Base-by-base conservation (phyloP, 2,329 filamentous ascomycete species). In the Pseudomassariella vexata region DNA sequence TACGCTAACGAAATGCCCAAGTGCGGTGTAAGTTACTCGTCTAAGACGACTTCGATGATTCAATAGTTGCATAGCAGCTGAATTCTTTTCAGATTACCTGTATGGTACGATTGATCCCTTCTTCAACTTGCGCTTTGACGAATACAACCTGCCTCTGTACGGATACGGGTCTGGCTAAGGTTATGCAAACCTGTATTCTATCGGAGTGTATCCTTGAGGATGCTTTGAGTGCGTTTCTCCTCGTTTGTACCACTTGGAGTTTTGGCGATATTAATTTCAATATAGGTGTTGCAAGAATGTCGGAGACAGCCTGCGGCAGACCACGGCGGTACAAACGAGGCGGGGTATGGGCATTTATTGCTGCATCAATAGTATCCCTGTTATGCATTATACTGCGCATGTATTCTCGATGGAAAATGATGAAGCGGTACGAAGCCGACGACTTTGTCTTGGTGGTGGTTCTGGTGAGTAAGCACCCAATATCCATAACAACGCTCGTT, bases 381-480 rank as follows among this genome's bases (percentile, higher is more conserved):
- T 5, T 57, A 2, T 52, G 46, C 22, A 50, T 62, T 5, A 46
- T 54, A 19, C 28, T 64, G 15, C 52, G 63, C n/a, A 34, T 66
- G 5, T 63, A 53, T 28, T 51, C 50, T 11, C 47, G 62, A 9
- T 58, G 56, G 55, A 47, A 37, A 21, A 53, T 49, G 6, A 38
- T 48, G 6, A 40, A 47, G 5, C 37, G 46, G 5, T 52, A 57
- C 15, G 56, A 54, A 18, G n/a, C 53, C 5, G 62, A 66, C 28
- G 63, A 66, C 38, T 63, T 57, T 40, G 42, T 63, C 12, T 56
- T 63, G 48, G 39, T 58, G 5, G 39, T 46, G n/a, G 50, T 56
- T 12, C 45, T 48, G 35, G 58, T 62, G 44, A 24, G n/a, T n/a
- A n/a, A n/a, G n/a, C n/a, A n/a, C n/a, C n/a, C n/a, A n/a, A n/a